Percentiles rank a stretch among this genome's conserved stretches.
Evolutionary conservation across 202 grass and related monocot genomes (phyloP).

Genomic region (Carex sylvatica): DNA sequence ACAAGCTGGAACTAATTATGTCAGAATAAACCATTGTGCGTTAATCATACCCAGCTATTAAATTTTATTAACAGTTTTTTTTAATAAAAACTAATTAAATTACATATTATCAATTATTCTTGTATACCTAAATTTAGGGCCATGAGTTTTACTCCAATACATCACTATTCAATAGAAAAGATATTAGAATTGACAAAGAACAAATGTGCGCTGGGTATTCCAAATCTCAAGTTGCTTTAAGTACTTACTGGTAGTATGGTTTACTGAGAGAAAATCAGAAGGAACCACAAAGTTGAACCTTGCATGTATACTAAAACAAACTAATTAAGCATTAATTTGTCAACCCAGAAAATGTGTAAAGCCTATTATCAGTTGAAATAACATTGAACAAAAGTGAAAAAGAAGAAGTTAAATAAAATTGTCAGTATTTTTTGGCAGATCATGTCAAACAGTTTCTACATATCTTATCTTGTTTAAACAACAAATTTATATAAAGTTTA

Average conservation of each 20-base stretch:
- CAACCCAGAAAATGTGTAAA: neutral
- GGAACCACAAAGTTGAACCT: neutral
- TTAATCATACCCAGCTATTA: neutral
- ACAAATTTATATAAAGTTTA: neutral
- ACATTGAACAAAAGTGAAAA: neutral
- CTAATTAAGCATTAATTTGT: neutral
- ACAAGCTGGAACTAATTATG: neutral
- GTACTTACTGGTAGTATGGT: neutral
- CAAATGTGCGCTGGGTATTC: neutral
- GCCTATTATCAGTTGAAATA: too few species aligned
- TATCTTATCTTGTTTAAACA: neutral
- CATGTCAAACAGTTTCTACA: neutral
- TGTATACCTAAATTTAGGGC: neutral
- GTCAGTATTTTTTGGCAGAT: neutral
- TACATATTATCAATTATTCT: neutral
- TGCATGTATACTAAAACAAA: neutral
- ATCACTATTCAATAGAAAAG: neutral
- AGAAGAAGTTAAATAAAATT: neutral
- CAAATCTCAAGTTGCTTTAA: neutral
- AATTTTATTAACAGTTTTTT: neutral
- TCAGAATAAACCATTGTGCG: neutral
- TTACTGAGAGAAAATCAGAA: neutral
- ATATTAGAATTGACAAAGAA: neutral
- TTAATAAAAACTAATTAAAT: neutral
- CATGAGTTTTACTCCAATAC: neutral